These are phyloP conservation scores for Lipomyces yamadae DNA, from an alignment of 805 yeast genomes.

Conservation along the genomic window DNA sequence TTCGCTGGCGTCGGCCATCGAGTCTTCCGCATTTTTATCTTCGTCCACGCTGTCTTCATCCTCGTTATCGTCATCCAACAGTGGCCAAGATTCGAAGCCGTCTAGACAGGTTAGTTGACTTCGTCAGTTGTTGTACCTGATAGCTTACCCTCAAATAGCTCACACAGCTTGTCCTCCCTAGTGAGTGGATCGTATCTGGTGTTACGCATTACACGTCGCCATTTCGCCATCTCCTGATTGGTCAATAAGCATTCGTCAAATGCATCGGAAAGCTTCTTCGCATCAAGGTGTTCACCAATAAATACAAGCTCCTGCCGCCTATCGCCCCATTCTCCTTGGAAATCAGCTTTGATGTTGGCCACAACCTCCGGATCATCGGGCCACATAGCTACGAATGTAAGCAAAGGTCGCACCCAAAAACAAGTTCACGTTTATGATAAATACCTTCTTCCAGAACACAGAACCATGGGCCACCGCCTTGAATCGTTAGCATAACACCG, in stretches of 20 bases:
- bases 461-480: conserved; percentile 54
- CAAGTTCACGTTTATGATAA: too few species aligned
- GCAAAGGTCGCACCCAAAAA: not conserved
- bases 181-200: conserved; percentile 29
- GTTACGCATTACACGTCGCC: conserved; percentile 42
- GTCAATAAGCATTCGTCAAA: conserved; percentile 51
- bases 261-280: conserved; percentile 42
- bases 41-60: not conserved
- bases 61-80: conserved; percentile 29
- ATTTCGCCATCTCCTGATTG: conserved; percentile 48
- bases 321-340: conserved; percentile 51
- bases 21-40: conserved; percentile 10
- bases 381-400: conserved; percentile 42
- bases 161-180: conserved; percentile 43
- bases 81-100: conserved; percentile 54
- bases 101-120: conserved; percentile 38
- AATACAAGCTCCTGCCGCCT: conserved; percentile 54
- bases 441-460: conserved; percentile 14
- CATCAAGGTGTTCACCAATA: conserved; percentile 50
- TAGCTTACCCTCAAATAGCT: conserved; percentile 40
- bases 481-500: conserved; percentile 51
- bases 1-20: conserved; percentile 25
- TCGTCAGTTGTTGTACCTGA: not conserved
- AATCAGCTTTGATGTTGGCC: conserved; percentile 47
- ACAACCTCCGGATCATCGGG: conserved; percentile 46